phyloP scores from a whole-genome alignment of 345 rosid species.

The Populus davidiana region DNA sequence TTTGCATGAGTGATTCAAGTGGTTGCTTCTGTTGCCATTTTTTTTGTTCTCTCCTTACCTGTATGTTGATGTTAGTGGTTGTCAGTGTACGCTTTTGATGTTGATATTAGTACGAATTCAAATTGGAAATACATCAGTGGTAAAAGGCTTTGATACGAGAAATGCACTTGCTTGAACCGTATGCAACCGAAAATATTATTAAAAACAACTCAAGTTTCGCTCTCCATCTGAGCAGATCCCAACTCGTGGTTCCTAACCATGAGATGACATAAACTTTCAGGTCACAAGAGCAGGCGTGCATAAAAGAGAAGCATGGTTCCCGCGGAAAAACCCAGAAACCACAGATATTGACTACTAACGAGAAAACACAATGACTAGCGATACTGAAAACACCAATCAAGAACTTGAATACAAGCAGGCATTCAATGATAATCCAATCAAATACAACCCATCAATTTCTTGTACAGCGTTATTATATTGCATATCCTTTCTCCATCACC shows the following conservation, averaged over 20 bases:
- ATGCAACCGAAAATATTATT: too few relatives aligned
- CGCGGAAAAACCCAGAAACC: neutral
- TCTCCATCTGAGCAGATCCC: neutral
- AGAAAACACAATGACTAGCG: too few relatives aligned
- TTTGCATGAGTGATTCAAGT: neutral
- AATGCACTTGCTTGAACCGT: too few relatives aligned
- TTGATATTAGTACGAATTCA: neutral
- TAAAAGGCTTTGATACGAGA: neutral
- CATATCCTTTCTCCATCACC: neutral
- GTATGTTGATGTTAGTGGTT: neutral
- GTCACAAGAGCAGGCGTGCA: neutral
- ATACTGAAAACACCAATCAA: neutral
- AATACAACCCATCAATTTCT: neutral
- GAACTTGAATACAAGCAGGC: neutral
- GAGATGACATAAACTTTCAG: neutral
- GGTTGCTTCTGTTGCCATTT: neutral
- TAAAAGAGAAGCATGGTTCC: neutral
- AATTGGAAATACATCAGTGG: neutral
- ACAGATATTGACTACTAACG: neutral
- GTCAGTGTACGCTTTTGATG: neutral
- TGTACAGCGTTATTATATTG: neutral
- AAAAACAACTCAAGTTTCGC: too few relatives aligned
- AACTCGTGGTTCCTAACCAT: too few relatives aligned
- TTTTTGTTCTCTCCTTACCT: neutral
- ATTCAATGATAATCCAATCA: neutral